Base-by-base conservation (phyloP, 768 basidiomycete genomes). In the Rhodotorula taiwanensis region DNA sequence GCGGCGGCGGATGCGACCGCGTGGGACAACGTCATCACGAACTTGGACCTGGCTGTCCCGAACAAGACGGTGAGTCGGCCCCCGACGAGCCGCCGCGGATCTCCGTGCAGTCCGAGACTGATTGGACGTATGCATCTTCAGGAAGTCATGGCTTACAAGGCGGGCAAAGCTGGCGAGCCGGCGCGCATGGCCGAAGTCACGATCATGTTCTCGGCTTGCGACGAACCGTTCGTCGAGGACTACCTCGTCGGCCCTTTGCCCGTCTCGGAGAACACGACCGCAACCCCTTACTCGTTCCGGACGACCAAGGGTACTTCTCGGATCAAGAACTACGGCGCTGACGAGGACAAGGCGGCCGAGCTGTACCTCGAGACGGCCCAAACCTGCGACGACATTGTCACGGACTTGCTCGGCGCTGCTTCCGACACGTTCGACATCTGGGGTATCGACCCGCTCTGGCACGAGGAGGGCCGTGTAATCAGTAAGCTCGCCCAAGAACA, bases 371-470 rank as follows among this genome's bases (percentile, higher is more conserved):
- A 52, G 7, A 57, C 62, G 30, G 69, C 67, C n/a, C 44, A 48
- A n/a, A 36, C 58, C 28, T 57, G 72, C 36, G 67, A 66, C 30
- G 75, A 76, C 58, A 70, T 75, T 44, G 45, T 75, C 47, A 49
- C 55, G 36, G 71, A 72, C 30, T 52, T 76, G 4, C 59, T 72
- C 30, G 62, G 62, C n/a, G 48, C 45, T 4, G 43, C 54, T 18
- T 20, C 34, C 10, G 49, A 39, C 2, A 6, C 34, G 3, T 60
- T 47, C 13, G 42, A 31, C 2, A 16, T 56, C 9, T 71, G 59
- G 62, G 70, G 62, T 27, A 67, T 57, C 52, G 74, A 75, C 55
- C 76, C 75, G 4, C 57, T 75, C 13, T 75, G 71, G 71, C 69
- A 72, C 49, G 73, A 74, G 52, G 45, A 62, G 3, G 70, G 57